Evolutionary conservation across 306 rosid species (phyloP).

Genomic region (Quillaja saponaria): DNA sequence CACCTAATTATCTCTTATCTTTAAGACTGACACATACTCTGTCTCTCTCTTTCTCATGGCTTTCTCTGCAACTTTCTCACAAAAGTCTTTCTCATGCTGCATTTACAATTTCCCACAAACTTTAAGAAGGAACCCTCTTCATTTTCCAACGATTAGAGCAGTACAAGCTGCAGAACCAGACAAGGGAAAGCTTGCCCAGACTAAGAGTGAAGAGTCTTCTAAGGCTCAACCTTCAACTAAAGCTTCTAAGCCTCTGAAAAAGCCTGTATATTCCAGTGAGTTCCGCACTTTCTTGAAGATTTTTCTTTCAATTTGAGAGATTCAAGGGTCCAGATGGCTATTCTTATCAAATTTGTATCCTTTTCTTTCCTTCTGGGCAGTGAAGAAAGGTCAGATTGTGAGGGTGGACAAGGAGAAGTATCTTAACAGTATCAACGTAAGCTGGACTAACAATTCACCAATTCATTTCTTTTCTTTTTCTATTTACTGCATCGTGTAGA

Average conservation of each 20-base stretch:
- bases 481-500: too few species aligned
- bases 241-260: slow-evolving; percentile 58
- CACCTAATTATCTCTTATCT: slow-evolving; percentile 30
- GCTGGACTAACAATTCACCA: slow-evolving; percentile 25
- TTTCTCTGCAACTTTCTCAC: slow-evolving; percentile 46
- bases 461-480: too few species aligned
- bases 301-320: background rate
- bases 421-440: slow-evolving; percentile 80
- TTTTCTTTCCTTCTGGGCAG: slow-evolving; percentile 51
- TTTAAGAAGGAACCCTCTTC: slow-evolving; percentile 46
- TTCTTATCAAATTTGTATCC: background rate
- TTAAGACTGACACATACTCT: slow-evolving; percentile 23
- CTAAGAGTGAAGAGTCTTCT: slow-evolving; percentile 49
- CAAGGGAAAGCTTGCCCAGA: slow-evolving; percentile 35
- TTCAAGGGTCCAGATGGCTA: background rate
- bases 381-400: slow-evolving; percentile 99
- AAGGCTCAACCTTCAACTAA: slow-evolving; percentile 57
- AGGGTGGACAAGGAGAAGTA: slow-evolving; percentile 94
- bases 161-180: slow-evolving; percentile 57
- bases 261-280: slow-evolving; percentile 88
- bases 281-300: background rate
- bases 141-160: slow-evolving; percentile 49
- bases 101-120: slow-evolving; percentile 41
- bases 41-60: slow-evolving; percentile 54
- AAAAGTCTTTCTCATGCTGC: slow-evolving; percentile 45